These are phyloP conservation scores for Kodamaea kakaduensis DNA, from an alignment of 805 yeast genomes.

Conservation along the genomic window DNA sequence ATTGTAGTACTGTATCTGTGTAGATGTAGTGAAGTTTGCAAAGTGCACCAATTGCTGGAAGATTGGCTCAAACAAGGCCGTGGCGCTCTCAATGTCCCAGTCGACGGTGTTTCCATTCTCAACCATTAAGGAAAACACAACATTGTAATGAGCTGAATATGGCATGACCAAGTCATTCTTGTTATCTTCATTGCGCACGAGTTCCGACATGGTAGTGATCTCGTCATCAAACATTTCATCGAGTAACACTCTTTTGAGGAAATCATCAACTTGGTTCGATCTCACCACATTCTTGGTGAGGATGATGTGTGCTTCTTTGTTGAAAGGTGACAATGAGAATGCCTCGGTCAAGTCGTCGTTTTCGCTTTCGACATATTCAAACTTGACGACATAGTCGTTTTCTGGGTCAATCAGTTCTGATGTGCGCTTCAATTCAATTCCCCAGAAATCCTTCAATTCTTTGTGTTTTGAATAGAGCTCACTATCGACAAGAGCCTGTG, in stretches of 20 bases:
- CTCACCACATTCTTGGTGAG: constrained; percentile 22
- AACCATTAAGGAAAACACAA: constrained; percentile 70
- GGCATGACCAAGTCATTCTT: constrained; percentile 42
- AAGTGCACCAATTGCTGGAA: constrained; percentile 48
- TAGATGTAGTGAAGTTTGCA: constrained; percentile 70
- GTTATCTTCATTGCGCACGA: constrained; percentile 12
- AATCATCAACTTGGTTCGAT: constrained; percentile 29
- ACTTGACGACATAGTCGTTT: constrained; percentile 36
- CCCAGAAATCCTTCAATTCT: constrained; percentile 26
- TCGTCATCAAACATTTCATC: constrained; percentile 40
- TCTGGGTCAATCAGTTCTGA: constrained; percentile 7
- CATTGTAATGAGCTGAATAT: constrained; percentile 62
- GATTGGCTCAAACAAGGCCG: constrained; percentile 54
- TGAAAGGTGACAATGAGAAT: constrained; percentile 34
- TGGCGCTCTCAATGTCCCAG: constrained; percentile 68
- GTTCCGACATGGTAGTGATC: constrained; percentile 23
- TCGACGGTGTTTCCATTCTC: constrained; percentile 63
- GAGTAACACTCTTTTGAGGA: constrained; percentile 33
- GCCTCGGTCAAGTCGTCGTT: constrained; percentile 17
- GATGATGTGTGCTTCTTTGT: constrained; percentile 27
- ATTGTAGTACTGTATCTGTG: constrained; percentile 74
- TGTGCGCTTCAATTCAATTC: constrained; percentile 23
- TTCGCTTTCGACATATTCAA: constrained; percentile 17
- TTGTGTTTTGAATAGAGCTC: constrained; percentile 21
- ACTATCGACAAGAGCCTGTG: constrained; percentile 36